Base-by-base conservation (phyloP, 176 grass and related monocot species). In the Tillandsia fasciculata region DNA sequence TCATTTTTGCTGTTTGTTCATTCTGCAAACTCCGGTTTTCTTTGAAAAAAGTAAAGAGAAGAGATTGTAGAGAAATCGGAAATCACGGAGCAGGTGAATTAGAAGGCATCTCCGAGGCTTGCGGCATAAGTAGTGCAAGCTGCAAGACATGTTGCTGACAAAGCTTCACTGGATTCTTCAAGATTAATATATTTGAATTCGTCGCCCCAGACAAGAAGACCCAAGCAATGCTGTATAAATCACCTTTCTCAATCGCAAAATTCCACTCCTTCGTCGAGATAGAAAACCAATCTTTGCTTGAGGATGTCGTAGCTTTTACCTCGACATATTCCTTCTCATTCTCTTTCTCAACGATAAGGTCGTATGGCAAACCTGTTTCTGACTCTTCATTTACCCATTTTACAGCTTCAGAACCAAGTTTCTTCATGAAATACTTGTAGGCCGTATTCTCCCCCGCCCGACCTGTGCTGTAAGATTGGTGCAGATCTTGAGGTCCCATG, bases 181-280 rank as follows among this genome's bases (percentile, higher is more conserved):
- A 74, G 23, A 90, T 14, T 74, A 82, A 74, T 23, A 97, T 58
- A 50, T 66, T 90, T 78, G 84, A 74, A 49, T 72, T 87, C 54
- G 86, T 91, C 0, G 74, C 11, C 8, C 49, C 72, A 0, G 71
- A 85, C 52, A 97, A 20, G 33, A 80, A 59, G 10, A 97, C 74
- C 77, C 80, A 87, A 10, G 89, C 94, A n/a, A 97, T 90, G 50
- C 28, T 92, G 65, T 83, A 97, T 26, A 49, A 77, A 12, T 90
- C 63, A 2, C 89, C 89, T 74, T 79, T 85, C 68, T 97, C 84
- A 58, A 67, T 29, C 10, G 94, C 86, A 79, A 90, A 92, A 65
- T 97, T 86, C 94, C 94, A 97, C 69, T 92, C 94, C 59, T 74
- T 86, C n/a, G 53, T 63, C 10, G 89, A 71, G 59, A 97, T 83